phyloP scores from a whole-genome alignment of 2,329 filamentous ascomycete species.

The Botrytis fragariae region DNA sequence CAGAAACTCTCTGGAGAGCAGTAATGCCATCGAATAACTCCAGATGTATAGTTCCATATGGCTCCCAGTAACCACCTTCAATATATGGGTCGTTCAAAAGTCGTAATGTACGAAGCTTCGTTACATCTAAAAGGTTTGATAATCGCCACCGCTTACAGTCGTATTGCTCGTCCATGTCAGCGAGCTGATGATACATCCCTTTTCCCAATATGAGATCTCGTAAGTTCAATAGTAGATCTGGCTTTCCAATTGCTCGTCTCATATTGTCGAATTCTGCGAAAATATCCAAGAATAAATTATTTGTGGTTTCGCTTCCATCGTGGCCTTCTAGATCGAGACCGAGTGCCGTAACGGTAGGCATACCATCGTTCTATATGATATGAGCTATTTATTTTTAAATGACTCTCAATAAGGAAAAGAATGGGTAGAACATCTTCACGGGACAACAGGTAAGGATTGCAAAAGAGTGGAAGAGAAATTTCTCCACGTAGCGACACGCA shows the following conservation, averaged over 20 bases:
- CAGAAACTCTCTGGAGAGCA: not conserved
- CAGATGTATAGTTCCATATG: not conserved
- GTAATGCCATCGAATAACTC: not conserved
- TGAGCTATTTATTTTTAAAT: not conserved
- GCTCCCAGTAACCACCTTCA: not conserved
- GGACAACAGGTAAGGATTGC: not conserved
- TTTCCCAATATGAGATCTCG: not conserved
- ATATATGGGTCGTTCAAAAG: not conserved
- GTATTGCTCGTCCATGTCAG: not conserved
- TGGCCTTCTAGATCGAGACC: not conserved
- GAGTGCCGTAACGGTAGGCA: not conserved
- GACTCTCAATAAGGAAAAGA: no score
- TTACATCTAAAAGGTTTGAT: not conserved
- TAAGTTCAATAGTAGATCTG: not conserved
- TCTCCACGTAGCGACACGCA: not conserved
- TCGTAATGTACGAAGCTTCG: constrained; percentile 8
- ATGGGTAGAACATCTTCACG: not conserved
- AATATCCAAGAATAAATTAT: not conserved
- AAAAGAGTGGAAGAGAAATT: not conserved
- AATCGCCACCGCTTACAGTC: not conserved
- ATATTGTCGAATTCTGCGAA: not conserved
- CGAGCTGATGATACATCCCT: not conserved
- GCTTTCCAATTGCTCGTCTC: not conserved
- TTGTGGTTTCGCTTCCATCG: rapidly evolving
- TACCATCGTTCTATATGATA: constrained; percentile 2